Evolutionary conservation across 2,329 filamentous ascomycete species (phyloP).

Genomic region (Decorospora gaudefroyi): DNA sequence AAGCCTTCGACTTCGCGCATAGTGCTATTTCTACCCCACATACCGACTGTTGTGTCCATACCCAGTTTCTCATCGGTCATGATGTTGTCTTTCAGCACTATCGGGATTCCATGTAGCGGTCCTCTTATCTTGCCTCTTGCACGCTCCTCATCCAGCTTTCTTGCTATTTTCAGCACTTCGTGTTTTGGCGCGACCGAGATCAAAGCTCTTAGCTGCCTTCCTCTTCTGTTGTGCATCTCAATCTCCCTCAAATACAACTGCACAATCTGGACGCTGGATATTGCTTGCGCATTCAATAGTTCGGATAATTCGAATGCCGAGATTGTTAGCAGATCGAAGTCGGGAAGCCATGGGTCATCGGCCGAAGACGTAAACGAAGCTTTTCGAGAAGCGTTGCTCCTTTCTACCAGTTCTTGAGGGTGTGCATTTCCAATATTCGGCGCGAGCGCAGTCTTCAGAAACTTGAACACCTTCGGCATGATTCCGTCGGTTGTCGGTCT

Average conservation of each 20-base stretch:
- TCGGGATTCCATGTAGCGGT: constrained; percentile 51
- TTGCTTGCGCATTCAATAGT: constrained; percentile 35
- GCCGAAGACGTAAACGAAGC: constrained; percentile 36
- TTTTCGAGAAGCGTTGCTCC: constrained; percentile 28
- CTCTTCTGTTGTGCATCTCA: constrained; percentile 44
- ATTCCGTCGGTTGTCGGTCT: constrained; percentile 6
- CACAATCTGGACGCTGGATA: constrained; percentile 46
- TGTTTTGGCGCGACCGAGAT: constrained; percentile 48
- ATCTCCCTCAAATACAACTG: constrained; percentile 43
- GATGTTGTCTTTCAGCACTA: constrained; percentile 52
- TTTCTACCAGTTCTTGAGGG: constrained; percentile 24
- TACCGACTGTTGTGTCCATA: constrained; percentile 51
- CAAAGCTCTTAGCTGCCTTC: constrained; percentile 44
- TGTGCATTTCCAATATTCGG: constrained; percentile 33
- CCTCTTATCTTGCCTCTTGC: constrained; percentile 43
- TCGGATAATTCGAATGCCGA: constrained; percentile 42
- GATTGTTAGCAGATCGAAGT: constrained; percentile 41
- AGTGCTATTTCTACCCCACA: constrained; percentile 4
- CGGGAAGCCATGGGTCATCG: constrained; percentile 29
- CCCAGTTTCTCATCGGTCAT: constrained; percentile 46
- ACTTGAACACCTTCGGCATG: constrained; percentile 35
- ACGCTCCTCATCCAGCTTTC: constrained; percentile 49
- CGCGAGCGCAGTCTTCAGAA: constrained; percentile 34
- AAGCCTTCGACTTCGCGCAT: neutral
- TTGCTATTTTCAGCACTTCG: constrained; percentile 44